These are phyloP conservation scores for Aspergillus coremiiformis DNA, from an alignment of 495 filamentous ascomycete species.

Conservation along the genomic window DNA sequence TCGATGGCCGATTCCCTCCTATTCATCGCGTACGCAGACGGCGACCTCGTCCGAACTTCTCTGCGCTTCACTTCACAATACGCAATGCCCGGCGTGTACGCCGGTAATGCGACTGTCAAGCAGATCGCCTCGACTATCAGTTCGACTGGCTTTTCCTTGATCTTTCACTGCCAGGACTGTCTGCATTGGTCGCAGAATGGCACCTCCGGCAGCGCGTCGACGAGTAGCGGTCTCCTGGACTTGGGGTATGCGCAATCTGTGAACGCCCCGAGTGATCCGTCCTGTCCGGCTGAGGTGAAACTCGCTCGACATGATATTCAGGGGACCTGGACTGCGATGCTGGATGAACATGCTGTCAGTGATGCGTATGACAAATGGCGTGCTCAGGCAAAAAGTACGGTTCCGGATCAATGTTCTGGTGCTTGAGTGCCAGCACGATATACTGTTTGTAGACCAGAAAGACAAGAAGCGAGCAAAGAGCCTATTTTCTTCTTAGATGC, in stretches of 20 bases:
- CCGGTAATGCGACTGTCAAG: constrained; percentile 48
- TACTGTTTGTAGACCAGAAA: too few relatives aligned
- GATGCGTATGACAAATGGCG: not conserved
- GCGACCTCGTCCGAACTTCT: constrained; percentile 43
- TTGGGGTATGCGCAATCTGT: constrained; percentile 1
- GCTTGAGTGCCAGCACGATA: too few relatives aligned
- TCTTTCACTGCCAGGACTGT: constrained; percentile 59
- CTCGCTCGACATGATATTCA: not conserved
- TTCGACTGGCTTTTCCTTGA: constrained; percentile 44
- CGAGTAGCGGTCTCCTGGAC: constrained; percentile 28
- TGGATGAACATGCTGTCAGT: not conserved
- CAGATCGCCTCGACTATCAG: constrained; percentile 52
- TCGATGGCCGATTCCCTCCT: constrained; percentile 53
- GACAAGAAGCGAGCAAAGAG: too few relatives aligned
- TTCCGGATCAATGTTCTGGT: not conserved
- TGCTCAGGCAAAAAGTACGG: not conserved
- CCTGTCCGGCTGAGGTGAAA: not conserved
- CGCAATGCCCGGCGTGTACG: constrained; percentile 48
- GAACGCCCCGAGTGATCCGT: not conserved
- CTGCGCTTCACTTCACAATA: constrained; percentile 51
- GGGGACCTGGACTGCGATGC: constrained; percentile 5
- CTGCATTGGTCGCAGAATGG: constrained; percentile 49
- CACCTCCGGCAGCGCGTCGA: constrained; percentile 37
- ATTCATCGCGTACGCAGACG: constrained; percentile 49
- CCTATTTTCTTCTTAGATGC: too few relatives aligned